Evolutionary conservation across 129 eudicot species (phyloP), one percentile per base, ranked within the genome.

Genomic region (Oenanthe sinensis): DNA sequence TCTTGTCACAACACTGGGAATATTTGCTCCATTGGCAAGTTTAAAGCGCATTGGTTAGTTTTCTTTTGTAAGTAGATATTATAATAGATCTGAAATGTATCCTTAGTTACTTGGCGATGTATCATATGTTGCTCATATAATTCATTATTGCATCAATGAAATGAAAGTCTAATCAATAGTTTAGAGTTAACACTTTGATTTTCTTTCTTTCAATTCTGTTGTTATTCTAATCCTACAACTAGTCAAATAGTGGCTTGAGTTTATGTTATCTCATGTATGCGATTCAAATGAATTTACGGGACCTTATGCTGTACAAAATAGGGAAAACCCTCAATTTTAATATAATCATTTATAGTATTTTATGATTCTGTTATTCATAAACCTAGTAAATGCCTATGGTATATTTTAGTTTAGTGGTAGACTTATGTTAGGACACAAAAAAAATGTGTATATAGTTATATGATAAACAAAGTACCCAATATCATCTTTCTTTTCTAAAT

Each of bases 21-120:
- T 95, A 46, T 88, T 95, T 85, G 92, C 96, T 20, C 99, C 99
- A 76, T 88, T 92, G 84, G 97, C 99, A 33, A 85, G 91, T 81
- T 82, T 95, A 62, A 95, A 90, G 91, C 92, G 94, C 24, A 95
- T 95, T 72, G 99, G 99, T 95, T 70, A 83, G 92, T 89, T 60
- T 77, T 60, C 47, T 82, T 37, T 74, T 43, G 1, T 76, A 68
- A 82, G 45, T 73, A 11, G 76, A 67, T 24, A 60, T 7, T 6
- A n/a, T 20, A 9, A 60, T 30, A 60, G n/a, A 60, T n/a, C 68
- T n/a, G 26, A 20, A 22, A 9, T 60, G 33, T 13, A 30, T 60
- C 26, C 33, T 60, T 9, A 60, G 19, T 52, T 60, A 60, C 68
- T 33, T 60, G 33, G 36, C n/a, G 5, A 14, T 60, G 68, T n/a